phyloP scores from a whole-genome alignment of 257 asterid genomes.

The Lithospermum erythrorhizon region DNA sequence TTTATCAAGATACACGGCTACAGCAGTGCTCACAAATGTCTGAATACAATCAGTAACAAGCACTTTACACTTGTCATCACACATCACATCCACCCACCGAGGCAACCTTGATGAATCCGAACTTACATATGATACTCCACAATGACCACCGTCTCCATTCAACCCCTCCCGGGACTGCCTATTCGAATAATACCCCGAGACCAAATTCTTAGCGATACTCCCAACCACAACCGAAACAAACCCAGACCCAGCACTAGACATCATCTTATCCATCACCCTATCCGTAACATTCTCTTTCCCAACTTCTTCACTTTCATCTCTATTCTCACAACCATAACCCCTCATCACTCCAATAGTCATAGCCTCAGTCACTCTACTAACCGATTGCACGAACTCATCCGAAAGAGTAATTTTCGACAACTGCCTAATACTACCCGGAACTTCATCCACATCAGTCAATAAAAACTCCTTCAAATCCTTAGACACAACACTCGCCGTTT shows the following conservation, averaged over 20 bases:
- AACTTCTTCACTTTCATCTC: constrained; percentile 29
- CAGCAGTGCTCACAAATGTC: constrained; percentile 76
- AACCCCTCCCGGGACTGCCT: constrained; percentile 24
- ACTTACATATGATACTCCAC: constrained; percentile 10
- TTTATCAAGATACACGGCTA: constrained; percentile 78
- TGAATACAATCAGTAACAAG: constrained; percentile 68
- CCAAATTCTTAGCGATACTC: constrained; percentile 78
- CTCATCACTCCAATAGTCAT: constrained; percentile 56
- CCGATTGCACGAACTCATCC: constrained; percentile 43
- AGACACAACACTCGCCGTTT: constrained; percentile 47
- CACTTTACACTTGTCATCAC: constrained; percentile 51
- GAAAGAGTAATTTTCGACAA: constrained; percentile 66
- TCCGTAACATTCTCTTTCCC: constrained; percentile 34
- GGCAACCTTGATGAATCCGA: constrained; percentile 27
- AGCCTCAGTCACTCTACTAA: constrained; percentile 44
- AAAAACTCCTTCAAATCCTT: constrained; percentile 85
- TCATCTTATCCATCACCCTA: constrained; percentile 61
- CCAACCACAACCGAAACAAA: constrained; percentile 74
- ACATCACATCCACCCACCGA: constrained; percentile 46
- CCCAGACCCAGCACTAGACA: constrained; percentile 73
- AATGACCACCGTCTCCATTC: constrained; percentile 18
- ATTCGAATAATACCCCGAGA: constrained; percentile 49
- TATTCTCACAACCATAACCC: constrained; percentile 40
- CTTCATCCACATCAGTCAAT: constrained; percentile 66
- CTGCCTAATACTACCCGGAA: constrained; percentile 83